phyloP scores from a whole-genome alignment of 2,329 filamentous ascomycete species.

The Trichoderma sp. region DNA sequence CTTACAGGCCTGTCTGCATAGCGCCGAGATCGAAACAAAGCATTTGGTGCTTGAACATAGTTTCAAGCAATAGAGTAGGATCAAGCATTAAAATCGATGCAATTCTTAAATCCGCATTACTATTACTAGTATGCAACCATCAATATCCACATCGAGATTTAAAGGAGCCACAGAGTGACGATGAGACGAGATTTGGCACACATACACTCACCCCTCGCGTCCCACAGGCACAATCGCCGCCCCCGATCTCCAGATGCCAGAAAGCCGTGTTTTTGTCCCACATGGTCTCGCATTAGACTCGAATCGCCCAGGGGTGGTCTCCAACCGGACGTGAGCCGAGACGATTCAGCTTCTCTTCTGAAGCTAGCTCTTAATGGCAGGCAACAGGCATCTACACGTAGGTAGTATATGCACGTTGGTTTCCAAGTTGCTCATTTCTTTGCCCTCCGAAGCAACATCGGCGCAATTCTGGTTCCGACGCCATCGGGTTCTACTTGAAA shows the following conservation, averaged over 20 bases:
- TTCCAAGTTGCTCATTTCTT: neutral
- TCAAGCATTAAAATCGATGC: neutral
- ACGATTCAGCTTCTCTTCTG: constrained; percentile 13
- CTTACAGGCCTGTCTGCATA: neutral
- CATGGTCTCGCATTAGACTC: neutral
- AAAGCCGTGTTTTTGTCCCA: neutral
- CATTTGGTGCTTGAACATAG: neutral
- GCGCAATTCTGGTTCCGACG: neutral
- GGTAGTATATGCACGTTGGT: neutral
- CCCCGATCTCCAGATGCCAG: constrained; percentile 6
- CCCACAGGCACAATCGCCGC: neutral
- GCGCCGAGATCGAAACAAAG: neutral
- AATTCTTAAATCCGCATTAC: neutral
- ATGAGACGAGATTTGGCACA: neutral
- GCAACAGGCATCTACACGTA: neutral
- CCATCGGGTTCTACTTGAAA: neutral
- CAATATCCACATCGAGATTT: neutral
- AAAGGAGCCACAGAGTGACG: neutral
- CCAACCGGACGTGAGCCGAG: neutral
- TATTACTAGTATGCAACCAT: neutral
- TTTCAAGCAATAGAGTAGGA: neutral
- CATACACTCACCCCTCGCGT: neutral
- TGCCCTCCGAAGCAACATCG: constrained; percentile 1
- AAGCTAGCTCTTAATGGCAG: constrained; percentile 15
- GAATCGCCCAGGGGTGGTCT: neutral